Percentiles rank a stretch among this genome's conserved stretches.
phyloP scores from a whole-genome alignment of 2,329 filamentous ascomycete genomes.

The Aspergillus unguis region DNA sequence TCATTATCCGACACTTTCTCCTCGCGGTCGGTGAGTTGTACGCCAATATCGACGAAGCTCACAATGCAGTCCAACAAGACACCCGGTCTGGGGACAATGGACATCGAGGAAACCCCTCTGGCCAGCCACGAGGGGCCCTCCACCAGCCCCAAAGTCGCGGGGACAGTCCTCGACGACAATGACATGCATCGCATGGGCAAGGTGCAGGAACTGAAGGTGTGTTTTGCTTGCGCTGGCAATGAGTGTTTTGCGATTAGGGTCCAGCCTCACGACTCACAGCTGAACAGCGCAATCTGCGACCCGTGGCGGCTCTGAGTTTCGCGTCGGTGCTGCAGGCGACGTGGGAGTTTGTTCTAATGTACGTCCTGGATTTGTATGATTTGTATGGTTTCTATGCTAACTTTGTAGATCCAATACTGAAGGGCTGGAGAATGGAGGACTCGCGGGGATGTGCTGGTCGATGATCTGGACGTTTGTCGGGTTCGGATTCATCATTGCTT shows the following conservation, averaged over 20 bases:
- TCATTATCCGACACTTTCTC: background rate
- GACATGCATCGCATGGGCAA: conserved; percentile 34
- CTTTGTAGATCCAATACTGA: conserved; percentile 21
- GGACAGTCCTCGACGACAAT: conserved; percentile 21
- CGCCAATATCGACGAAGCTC: background rate
- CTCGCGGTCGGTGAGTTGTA: background rate
- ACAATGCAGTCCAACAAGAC: background rate
- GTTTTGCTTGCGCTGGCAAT: background rate
- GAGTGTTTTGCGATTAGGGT: background rate
- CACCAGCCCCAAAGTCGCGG: background rate
- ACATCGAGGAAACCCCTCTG: conserved; percentile 8
- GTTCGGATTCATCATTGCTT: conserved; percentile 58
- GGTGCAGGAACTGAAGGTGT: conserved; percentile 28
- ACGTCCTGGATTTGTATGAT: no score
- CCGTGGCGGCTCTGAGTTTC: conserved; percentile 34
- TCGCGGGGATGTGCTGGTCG: conserved; percentile 29
- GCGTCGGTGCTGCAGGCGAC: conserved; percentile 35
- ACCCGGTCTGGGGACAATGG: conserved; percentile 1
- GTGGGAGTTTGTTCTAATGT: conserved; percentile 37
- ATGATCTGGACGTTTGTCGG: conserved; percentile 57
- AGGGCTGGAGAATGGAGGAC: conserved; percentile 25
- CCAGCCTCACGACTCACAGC: background rate
- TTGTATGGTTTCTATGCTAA: background rate
- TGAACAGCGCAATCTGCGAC: conserved; percentile 34
- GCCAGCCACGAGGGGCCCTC: background rate